Evolutionary conservation across 805 yeast species (phyloP), one percentile per base, ranked within the genome.

Genomic region (Yamadazyma paraphyllophila): DNA sequence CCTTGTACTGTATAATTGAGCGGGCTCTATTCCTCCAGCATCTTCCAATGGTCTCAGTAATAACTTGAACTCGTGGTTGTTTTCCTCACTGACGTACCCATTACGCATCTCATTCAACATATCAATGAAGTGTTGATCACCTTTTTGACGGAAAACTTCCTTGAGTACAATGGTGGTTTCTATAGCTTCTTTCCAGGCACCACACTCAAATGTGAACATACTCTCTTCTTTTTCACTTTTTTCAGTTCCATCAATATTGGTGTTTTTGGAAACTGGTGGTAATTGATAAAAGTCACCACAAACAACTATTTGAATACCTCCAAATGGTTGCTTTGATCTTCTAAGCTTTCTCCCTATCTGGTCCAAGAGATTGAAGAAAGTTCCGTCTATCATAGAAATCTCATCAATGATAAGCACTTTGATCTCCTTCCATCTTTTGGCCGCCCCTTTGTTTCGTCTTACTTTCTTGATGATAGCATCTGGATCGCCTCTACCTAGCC

Each of bases 211-310:
- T 6, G 91, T 83, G 66, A 82, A 86, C 41, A 61, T 41, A 50
- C 66, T 38, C 27, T 60, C 61, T 13, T 49, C 55, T 11, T 41
- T 49, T 16, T 50, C 51, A 4, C 16, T 34, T 9, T 50, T 45
- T 4, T 63, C 67, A 14, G 61, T 55, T 11, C 63, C 65, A 38
- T 60, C 62, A 2, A 49, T 45, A 57, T 58, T 56, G 2, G 65
- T 67, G 8, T 38, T 49, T 44, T 64, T 73, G 11, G 71, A 62
- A 7, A 83, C 88, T 0, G 96, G 96, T 0, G 96, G 96, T 36
- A 87, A 63, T 58, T 87, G 96, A 60, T 79, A 86, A 59, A 87
- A 87, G 61, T 87, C 96, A 6, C 96, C 95, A 67, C 88, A 82
- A 12, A 83, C 76, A 27, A 87, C 75, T 13, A 87, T 56, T 55